These are phyloP conservation scores for Scleroderma citrinum DNA, from an alignment of 768 basidiomycete species.

Conservation along the genomic window DNA sequence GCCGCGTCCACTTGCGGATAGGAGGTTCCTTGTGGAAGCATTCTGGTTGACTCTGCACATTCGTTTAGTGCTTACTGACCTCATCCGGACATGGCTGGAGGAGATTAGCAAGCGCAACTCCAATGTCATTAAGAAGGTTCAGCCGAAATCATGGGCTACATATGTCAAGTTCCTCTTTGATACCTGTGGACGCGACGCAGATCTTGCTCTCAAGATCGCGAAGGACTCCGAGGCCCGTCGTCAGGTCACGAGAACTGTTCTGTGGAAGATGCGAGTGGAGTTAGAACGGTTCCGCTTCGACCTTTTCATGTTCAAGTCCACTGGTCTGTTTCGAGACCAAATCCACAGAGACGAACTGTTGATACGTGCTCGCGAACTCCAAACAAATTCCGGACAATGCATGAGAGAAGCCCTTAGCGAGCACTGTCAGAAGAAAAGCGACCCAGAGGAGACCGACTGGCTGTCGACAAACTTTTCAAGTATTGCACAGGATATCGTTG, in stretches of 20 bases:
- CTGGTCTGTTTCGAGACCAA: slow-evolving; percentile 10
- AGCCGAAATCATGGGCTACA: slow-evolving; percentile 39
- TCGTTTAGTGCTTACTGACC: slow-evolving; percentile 43
- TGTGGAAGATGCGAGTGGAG: slow-evolving; percentile 39
- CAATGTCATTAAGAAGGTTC: slow-evolving; percentile 10
- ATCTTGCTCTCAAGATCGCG: slow-evolving; percentile 42
- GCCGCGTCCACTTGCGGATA: slow-evolving; percentile 52
- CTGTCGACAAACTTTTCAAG: slow-evolving; percentile 36
- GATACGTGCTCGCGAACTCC: slow-evolving; percentile 12
- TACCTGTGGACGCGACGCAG: slow-evolving; percentile 42
- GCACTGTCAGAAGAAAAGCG: slow-evolving; percentile 22
- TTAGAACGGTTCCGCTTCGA: slow-evolving; percentile 49
- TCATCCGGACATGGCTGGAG: slow-evolving; percentile 39
- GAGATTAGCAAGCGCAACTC: slow-evolving; percentile 18
- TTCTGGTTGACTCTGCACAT: slow-evolving; percentile 49
- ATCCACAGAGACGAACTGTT: slow-evolving; percentile 16
- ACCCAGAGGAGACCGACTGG: slow-evolving; percentile 30
- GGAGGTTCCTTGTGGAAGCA: slow-evolving; percentile 55
- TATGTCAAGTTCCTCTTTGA: slow-evolving; percentile 43
- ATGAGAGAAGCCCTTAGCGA: slow-evolving; percentile 3
- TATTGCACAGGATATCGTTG: slow-evolving; percentile 33
- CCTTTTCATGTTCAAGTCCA: slow-evolving; percentile 28
- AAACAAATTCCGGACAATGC: slow-evolving; percentile 1
- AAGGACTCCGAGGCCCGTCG: slow-evolving; percentile 45
- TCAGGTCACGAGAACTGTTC: slow-evolving; percentile 41